These are phyloP conservation scores for Hansenula sp. DNA, from an alignment of 1,139 yeast species.

Conservation along the genomic window DNA sequence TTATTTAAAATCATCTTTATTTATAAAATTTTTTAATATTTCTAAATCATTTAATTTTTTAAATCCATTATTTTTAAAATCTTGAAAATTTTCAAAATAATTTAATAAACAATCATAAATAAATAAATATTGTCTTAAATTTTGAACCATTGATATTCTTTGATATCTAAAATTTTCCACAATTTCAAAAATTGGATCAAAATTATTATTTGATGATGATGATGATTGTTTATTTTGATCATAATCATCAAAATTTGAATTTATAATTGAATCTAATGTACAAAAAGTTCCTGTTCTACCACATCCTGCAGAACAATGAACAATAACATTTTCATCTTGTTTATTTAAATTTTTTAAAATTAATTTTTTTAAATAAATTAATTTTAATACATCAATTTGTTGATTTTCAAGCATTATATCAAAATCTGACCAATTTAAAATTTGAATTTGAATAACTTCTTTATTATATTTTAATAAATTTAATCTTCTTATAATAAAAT, in stretches of 20 bases:
- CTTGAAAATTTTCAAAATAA: constrained; percentile 20
- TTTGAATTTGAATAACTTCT: constrained; percentile 61
- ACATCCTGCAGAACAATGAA: constrained; percentile 90
- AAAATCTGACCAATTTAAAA: constrained; percentile 76
- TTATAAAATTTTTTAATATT: constrained; percentile 9
- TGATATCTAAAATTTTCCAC: constrained; percentile 60
- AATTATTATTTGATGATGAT: too few species aligned
- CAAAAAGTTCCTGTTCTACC: constrained; percentile 89
- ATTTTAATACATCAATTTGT: constrained; percentile 28
- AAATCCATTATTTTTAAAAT: background rate
- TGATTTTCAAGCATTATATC: constrained; percentile 39
- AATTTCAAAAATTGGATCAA: constrained; percentile 46
- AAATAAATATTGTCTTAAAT: constrained; percentile 66
- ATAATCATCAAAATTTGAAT: constrained; percentile 20
- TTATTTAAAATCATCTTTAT: background rate
- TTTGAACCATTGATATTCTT: constrained; percentile 83
- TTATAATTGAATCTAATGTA: constrained; percentile 51
- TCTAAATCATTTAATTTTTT: constrained; percentile 6
- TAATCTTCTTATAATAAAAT: constrained; percentile 34
- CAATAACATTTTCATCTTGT: constrained; percentile 35
- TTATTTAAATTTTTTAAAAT: constrained; percentile 12
- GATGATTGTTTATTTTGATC: too few species aligned
- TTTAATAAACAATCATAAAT: constrained; percentile 54
- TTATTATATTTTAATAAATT: constrained; percentile 25
- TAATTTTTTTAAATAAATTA: constrained; percentile 26